Evolutionary conservation across 2,329 filamentous ascomycete genomes (phyloP), one percentile per base, ranked within the genome.

Genomic region (Aspergillus persii): DNA sequence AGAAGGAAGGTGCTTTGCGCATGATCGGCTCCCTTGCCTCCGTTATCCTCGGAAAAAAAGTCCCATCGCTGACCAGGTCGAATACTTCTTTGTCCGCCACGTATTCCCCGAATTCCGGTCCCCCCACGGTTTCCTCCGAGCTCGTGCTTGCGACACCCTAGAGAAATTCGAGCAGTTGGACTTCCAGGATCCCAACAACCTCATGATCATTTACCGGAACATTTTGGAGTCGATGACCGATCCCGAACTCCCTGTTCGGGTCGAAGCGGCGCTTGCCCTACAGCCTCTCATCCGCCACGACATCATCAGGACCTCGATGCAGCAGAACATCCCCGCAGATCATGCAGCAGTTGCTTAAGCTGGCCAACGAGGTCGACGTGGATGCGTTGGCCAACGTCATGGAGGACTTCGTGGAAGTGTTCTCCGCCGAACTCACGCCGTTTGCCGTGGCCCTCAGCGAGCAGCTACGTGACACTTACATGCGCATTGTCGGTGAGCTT

Each of bases 371-470:
- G 77, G 95, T 96, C 59, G 95, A 99, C 72, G 94, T 99, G 51
- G 95, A 99, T 76, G 93, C 95, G 4, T 83, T 99, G 46, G 94
- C 95, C 26, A 98, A 98, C 71, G 95, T 99, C 44, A 99, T 99
- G 95, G 95, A 99, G 77, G 95, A 99, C 72, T 99, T 99, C 72
- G 95, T 99, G 50, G 95, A 99, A 76, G 93, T 98, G 2, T 99
- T 99, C 72, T 94, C 95, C n/a, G 85, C 92, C 2, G 95, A 99
- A 74, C 84, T 99, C 50, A 98, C 95, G 5, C 95, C 95, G 3
- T 99, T 99, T 70, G 95, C 95, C 9, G 94, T 99, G 33, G 95
- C 95, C 4, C 83, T 99, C 3, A 96, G 92, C 71, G 93, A 98
- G 78, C 95, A 99, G 77, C 83, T 99, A 51, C 89, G 94, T 48